Evolutionary conservation across 345 rosid genomes (phyloP).

Genomic region (Erysimum cheiranthoides): DNA sequence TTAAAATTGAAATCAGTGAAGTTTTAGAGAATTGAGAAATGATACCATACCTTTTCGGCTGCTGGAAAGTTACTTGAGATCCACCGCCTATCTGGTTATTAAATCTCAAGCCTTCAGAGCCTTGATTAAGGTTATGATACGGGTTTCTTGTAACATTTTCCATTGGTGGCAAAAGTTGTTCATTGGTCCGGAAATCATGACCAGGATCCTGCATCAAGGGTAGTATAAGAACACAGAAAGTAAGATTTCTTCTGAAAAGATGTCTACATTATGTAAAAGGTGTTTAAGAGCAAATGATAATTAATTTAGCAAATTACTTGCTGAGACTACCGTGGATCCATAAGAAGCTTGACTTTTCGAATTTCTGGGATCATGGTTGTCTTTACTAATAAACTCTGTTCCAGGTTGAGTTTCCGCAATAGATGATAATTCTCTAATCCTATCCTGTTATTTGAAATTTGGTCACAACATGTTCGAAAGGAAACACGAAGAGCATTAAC

Average conservation of each 20-base stretch:
- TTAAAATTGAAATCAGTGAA: not conserved
- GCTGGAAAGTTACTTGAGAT: conserved; percentile 37
- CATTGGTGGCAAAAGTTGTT: conserved; percentile 41
- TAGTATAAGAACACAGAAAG: conserved; percentile 22
- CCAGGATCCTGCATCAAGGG: conserved; percentile 41
- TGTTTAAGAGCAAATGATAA: conserved; percentile 28
- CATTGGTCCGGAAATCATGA: conserved; percentile 41
- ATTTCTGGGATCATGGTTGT: conserved; percentile 43
- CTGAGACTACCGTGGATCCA: conserved; percentile 54
- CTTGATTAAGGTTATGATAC: conserved; percentile 36
- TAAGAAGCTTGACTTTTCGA: conserved; percentile 43
- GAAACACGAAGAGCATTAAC: conserved; percentile 18
- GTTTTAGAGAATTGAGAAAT: not conserved
- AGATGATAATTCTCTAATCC: conserved; percentile 60
- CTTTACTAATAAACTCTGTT: conserved; percentile 47
- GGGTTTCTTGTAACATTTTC: conserved; percentile 40
- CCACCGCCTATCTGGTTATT: conserved; percentile 37
- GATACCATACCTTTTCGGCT: conserved; percentile 33
- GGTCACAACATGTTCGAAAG: conserved; percentile 23
- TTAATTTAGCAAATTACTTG: conserved; percentile 50
- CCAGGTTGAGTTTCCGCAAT: conserved; percentile 49
- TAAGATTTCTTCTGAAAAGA: conserved; percentile 26
- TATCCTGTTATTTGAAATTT: conserved; percentile 60
- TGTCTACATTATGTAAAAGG: conserved; percentile 13
- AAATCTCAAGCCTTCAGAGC: conserved; percentile 38